Conservation (phyloP, 2,329 filamentous ascomycete species). For the Trichoderma afroharzianum region DNA sequence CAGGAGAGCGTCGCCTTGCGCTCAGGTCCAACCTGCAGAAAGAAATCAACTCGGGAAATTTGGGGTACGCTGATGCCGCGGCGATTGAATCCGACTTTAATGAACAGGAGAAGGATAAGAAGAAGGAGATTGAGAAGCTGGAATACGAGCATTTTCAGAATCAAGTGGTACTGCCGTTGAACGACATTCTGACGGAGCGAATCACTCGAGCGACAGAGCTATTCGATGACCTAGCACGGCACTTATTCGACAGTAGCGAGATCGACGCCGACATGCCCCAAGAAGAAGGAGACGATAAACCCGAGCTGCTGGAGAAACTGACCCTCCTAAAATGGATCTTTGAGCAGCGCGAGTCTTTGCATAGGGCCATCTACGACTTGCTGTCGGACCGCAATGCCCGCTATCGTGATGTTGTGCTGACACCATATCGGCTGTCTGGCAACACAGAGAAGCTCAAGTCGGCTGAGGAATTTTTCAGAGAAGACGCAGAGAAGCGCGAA, state of each 20-base stretch:
- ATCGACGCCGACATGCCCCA: constrained; percentile 78
- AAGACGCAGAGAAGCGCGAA: constrained; percentile 71
- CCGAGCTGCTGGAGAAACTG: constrained; percentile 88
- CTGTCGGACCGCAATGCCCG: constrained; percentile 81
- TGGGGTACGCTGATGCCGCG: constrained; percentile 79
- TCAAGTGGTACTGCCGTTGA: constrained; percentile 77
- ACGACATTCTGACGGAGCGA: constrained; percentile 72
- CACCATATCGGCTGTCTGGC: constrained; percentile 71
- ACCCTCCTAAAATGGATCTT: constrained; percentile 97
- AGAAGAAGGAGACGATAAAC: constrained; percentile 92
- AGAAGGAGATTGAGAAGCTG: constrained; percentile 70
- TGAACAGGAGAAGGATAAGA: constrained; percentile 63
- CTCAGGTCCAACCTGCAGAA: constrained; percentile 73
- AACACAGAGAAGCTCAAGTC: constrained; percentile 76
- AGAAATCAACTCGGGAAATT: constrained; percentile 72
- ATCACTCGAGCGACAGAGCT: constrained; percentile 70
- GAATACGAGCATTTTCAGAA: constrained; percentile 84
- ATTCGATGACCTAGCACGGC: constrained; percentile 71
- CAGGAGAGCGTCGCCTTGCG: constrained; percentile 54
- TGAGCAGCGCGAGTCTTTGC: constrained; percentile 82
- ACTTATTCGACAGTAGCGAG: constrained; percentile 62
- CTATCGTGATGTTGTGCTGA: constrained; percentile 78
- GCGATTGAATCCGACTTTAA: constrained; percentile 74
- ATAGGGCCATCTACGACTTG: constrained; percentile 81
- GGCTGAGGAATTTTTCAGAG: constrained; percentile 76